A percentile compares a stretch with the other conserved stretches of the same genome.
Evolutionary conservation across 176 grass and related monocot species (phyloP).

Genomic region (Avena sativa): DNA sequence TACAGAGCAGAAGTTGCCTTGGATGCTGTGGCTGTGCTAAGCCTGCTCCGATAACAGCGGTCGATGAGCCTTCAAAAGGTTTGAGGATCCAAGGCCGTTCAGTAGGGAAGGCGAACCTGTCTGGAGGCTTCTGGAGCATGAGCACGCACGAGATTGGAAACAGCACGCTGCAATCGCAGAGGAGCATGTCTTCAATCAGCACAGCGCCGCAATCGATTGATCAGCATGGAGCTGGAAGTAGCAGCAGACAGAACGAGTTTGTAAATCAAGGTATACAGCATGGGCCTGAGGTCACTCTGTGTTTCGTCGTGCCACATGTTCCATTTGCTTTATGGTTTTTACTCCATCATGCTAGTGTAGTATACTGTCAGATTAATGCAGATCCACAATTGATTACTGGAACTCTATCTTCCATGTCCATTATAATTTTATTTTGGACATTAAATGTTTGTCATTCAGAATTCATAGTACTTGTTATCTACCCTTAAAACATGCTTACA

Average conservation of each 20-base stretch:
- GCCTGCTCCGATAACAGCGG: constrained; percentile 73
- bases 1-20: constrained; percentile 99
- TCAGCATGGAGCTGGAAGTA: constrained; percentile 63
- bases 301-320: neutral
- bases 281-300: neutral
- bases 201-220: constrained; percentile 55
- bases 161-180: constrained; percentile 75
- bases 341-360: constrained; percentile 14
- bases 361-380: constrained; percentile 2
- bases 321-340: constrained; percentile 8
- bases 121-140: constrained; percentile 84
- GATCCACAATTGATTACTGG: neutral
- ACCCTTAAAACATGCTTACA: neutral
- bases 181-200: constrained; percentile 93
- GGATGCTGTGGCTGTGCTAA: constrained; percentile 85
- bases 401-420: constrained; percentile 28
- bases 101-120: constrained; percentile 56
- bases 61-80: constrained; percentile 87
- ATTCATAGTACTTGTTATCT: neutral
- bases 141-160: constrained; percentile 84
- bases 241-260: constrained; percentile 62
- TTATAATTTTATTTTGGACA: neutral
- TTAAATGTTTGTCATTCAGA: neutral
- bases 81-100: constrained; percentile 81
- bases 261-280: constrained; percentile 75